These are phyloP conservation scores for Penicillium carneum DNA, from an alignment of 2,329 filamentous ascomycete genomes.

Conservation along the genomic window DNA sequence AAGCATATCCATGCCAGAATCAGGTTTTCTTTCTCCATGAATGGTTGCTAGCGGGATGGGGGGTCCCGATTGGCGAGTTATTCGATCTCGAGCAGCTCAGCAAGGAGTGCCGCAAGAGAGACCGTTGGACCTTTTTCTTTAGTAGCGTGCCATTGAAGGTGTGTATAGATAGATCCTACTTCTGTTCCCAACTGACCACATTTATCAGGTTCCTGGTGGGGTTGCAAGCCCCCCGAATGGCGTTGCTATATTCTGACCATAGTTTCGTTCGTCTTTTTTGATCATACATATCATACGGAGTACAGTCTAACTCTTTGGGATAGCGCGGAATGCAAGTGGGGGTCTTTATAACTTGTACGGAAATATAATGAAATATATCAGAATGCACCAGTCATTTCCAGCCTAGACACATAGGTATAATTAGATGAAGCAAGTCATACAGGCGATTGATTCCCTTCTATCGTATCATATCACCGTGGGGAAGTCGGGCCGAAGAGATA, in stretches of 20 bases:
- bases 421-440: background rate
- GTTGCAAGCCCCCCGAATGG: constrained; percentile 57
- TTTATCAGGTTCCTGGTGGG: constrained; percentile 52
- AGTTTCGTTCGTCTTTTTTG: background rate
- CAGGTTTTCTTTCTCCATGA: constrained; percentile 38
- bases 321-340: background rate
- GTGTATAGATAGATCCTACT: background rate
- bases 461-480: too few species aligned
- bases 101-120: constrained; percentile 46
- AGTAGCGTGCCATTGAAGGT: constrained; percentile 58
- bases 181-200: background rate
- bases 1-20: constrained; percentile 54
- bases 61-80: constrained; percentile 56
- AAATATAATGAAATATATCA: background rate
- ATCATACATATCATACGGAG: background rate
- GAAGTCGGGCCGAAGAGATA: constrained; percentile 9
- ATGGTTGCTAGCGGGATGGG: constrained; percentile 57
- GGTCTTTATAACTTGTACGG: background rate
- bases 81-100: constrained; percentile 55
- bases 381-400: background rate
- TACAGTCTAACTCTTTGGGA: background rate
- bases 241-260: constrained; percentile 52
- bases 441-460: background rate
- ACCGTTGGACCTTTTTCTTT: constrained; percentile 58
- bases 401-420: background rate